Base-by-base conservation (phyloP, 768 basidiomycete genomes). In the Leccinum longicurvipes region DNA sequence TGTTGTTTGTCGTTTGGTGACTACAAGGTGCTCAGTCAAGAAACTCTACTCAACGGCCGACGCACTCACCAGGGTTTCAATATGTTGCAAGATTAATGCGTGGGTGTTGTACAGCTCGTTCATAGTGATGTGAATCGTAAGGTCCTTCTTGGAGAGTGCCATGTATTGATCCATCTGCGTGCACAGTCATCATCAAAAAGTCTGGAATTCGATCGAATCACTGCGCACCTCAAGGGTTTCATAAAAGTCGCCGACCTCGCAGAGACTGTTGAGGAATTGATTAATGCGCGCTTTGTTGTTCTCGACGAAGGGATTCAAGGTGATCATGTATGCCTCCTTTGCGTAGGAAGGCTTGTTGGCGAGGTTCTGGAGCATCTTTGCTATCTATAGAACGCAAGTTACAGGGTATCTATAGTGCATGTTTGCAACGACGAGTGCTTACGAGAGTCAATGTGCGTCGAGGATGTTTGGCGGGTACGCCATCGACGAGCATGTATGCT, bases 41-140 rank as follows among this genome's bases (percentile, higher is more conserved):
- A 42, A 14, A 23, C 44, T 23, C 12, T 25, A 14, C 7, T 8
- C n/a, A 12, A 32, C 11, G 11, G 17, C 23, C 50, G 32, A 17
- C 25, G 8, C 14, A 74, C 91, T 64, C 69, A 98, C 96, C 70
- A 99, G 76, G 3, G 86, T 87, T 71, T 98, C 95, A 64, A 98
- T 86, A 69, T 99, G 97, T 69, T 98, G 95, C 58, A 90, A 76
- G 60, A 99, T 87, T 68, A 98, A 77, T 24, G 94, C 91, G 72
- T 99, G 97, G 3, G 97, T 99, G 76, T 98, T 98, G 74, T 98
- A 98, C 78, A 99, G 68, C 80, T 99, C 97, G 70, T 99, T 99
- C 73, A 98, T 77, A 7, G 97, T 98, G 70, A 99, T 99, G 73
- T 94, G 92, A 74, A 99, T 98, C 79, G 89, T 86, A 56, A 98